A percentile compares a stretch with the other conserved stretches of the same genome.
These are phyloP conservation scores for Dysphania ambrosioides DNA, from an alignment of 148 eudicot genomes.

Conservation along the genomic window DNA sequence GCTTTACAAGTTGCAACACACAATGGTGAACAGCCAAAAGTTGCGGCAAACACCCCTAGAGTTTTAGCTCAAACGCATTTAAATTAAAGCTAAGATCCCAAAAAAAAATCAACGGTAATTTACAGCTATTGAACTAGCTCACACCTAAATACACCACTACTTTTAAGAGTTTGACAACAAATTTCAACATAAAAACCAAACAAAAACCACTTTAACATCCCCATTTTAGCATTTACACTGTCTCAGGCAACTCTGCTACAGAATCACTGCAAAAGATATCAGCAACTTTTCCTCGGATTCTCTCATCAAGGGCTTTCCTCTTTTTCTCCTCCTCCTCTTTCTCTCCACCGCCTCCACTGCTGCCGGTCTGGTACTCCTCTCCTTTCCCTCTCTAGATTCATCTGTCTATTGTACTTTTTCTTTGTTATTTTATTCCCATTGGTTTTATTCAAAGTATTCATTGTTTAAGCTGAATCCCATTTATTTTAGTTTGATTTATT, in stretches of 20 bases:
- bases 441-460: slow-evolving; percentile 1
- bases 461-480: slow-evolving; percentile 23
- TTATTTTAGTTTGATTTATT: slow-evolving; percentile 5
- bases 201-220: not conserved
- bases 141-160: not conserved
- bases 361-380: slow-evolving; percentile 15
- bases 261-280: slow-evolving; percentile 1
- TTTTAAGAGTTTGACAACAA: not conserved
- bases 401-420: slow-evolving; percentile 7
- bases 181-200: not conserved
- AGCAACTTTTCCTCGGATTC: slow-evolving; percentile 22
- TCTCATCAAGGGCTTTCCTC: not conserved
- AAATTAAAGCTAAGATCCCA: not conserved
- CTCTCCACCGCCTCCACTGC: slow-evolving; percentile 11
- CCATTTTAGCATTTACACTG: not conserved
- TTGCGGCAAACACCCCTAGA: not conserved
- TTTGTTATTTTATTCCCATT: not conserved
- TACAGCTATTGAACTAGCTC: slow-evolving; percentile 15
- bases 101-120: slow-evolving; percentile 15
- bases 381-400: not conserved
- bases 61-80: not conserved
- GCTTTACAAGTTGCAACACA: not conserved
- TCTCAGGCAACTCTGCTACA: not conserved
- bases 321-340: slow-evolving; percentile 6
- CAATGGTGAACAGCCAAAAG: not conserved